Evolutionary conservation across 768 basidiomycete genomes (phyloP).

Genomic region (Podaxis sp.): DNA sequence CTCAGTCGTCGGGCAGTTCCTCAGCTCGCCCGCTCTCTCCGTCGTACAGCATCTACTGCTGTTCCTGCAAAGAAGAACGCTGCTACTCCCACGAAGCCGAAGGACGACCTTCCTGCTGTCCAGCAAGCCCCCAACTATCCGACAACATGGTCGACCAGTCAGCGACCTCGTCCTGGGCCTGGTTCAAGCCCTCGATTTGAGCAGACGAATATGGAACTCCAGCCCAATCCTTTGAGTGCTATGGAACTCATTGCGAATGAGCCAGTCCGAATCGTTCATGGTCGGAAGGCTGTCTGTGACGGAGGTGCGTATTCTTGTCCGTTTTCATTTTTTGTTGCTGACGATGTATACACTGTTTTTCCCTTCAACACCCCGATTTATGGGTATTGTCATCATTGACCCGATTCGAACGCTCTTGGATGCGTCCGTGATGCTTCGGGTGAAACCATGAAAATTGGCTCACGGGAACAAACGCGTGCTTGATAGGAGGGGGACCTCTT

Average conservation of each 20-base stretch:
- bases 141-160: constrained; percentile 82
- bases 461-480: not conserved
- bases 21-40: constrained; percentile 30
- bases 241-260: constrained; percentile 89
- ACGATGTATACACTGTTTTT: not conserved
- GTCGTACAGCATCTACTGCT: constrained; percentile 27
- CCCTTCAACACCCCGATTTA: not conserved
- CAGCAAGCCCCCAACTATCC: constrained; percentile 84
- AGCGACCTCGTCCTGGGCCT: constrained; percentile 64
- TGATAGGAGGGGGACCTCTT: constrained; percentile 84
- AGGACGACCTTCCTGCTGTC: constrained; percentile 25
- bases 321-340: not conserved
- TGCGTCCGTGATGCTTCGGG: not conserved
- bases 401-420: not conserved
- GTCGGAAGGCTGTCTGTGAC: constrained; percentile 88
- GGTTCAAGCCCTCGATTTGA: constrained; percentile 82
- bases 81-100: constrained; percentile 16
- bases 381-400: not conserved
- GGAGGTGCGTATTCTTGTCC: constrained; percentile 66
- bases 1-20: constrained; percentile 39
- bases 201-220: constrained; percentile 84
- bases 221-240: constrained; percentile 87
- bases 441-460: constrained; percentile 10
- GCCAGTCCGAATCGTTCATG: constrained; percentile 79
- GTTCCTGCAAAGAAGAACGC: constrained; percentile 28